These are phyloP conservation scores for Dittrichia graveolens DNA, from an alignment of 129 eudicot species.

Conservation along the genomic window DNA sequence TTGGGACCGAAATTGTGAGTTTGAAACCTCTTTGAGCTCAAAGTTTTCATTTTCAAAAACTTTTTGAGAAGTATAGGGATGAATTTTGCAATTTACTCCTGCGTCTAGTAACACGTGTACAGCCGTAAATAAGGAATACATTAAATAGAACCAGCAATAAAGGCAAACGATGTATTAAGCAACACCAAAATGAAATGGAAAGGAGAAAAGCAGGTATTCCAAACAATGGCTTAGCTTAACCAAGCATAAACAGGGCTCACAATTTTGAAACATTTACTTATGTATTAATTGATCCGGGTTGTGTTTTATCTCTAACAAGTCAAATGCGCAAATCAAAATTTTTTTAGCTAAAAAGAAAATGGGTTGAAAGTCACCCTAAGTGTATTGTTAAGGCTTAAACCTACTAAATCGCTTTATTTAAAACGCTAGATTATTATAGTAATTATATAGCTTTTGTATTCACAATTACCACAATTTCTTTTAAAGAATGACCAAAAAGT, in stretches of 20 bases:
- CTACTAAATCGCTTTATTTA: not conserved
- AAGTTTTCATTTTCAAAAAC: not conserved
- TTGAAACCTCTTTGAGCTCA: not conserved
- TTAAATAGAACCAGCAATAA: constrained; percentile 4
- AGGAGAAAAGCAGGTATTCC: not conserved
- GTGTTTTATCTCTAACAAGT: not conserved
- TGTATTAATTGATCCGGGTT: not conserved
- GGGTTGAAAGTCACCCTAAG: not conserved
- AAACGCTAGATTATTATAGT: not conserved
- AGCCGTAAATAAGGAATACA: not conserved
- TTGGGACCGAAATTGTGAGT: not conserved
- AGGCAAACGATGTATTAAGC: not conserved
- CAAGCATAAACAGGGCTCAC: too few species aligned
- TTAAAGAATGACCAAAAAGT: not conserved
- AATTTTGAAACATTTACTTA: not conserved
- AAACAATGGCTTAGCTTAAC: not conserved
- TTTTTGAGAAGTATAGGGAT: constrained; percentile 2
- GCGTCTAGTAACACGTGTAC: not conserved
- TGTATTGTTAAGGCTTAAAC: not conserved
- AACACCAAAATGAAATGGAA: not conserved
- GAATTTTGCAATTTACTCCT: not conserved
- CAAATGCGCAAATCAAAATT: not conserved
- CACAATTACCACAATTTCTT: not conserved
- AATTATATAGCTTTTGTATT: not conserved
- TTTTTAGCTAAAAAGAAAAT: not conserved